A percentile compares a stretch with the other conserved stretches of the same genome.
These are phyloP conservation scores for Omphalea diandra DNA, from an alignment of 441 rosid species.

Conservation along the genomic window DNA sequence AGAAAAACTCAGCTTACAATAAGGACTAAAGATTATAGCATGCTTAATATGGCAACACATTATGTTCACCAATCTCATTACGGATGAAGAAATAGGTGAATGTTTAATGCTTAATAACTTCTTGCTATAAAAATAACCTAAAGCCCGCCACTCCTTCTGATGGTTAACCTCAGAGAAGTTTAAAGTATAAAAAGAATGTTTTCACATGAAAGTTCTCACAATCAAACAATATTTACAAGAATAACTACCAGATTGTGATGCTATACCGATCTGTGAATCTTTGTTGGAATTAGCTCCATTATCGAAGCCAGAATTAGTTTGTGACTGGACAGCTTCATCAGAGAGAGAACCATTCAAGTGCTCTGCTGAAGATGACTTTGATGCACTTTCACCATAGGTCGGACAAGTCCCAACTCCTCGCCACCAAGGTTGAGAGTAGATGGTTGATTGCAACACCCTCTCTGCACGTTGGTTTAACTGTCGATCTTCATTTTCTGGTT, in stretches of 20 bases:
- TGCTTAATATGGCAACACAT: no score
- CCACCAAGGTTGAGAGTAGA: slow-evolving; percentile 59
- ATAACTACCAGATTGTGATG: slow-evolving; percentile 24
- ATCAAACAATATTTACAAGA: background rate
- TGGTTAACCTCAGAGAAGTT: no score
- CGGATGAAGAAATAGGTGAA: no score
- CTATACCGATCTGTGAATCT: slow-evolving; percentile 17
- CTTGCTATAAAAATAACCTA: no score
- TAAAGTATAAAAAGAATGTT: no score
- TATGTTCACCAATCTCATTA: no score
- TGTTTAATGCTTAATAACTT: no score
- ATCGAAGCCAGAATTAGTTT: slow-evolving; percentile 27
- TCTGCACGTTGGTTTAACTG: slow-evolving; percentile 32
- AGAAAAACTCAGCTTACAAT: no score
- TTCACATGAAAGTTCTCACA: background rate
- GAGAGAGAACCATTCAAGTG: slow-evolving; percentile 27
- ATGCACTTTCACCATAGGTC: slow-evolving; percentile 29
- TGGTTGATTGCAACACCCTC: slow-evolving; percentile 33
- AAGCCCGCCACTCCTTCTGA: no score
- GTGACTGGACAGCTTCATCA: slow-evolving; percentile 31
- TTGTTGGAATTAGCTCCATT: slow-evolving; percentile 23
- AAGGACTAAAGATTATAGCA: no score
- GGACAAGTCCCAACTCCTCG: slow-evolving; percentile 37
- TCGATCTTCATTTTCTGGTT: slow-evolving; percentile 30
- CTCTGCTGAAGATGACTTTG: slow-evolving; percentile 31